Conservation (phyloP, 768 basidiomycete genomes). For the Kwoniella mangroviensis region DNA sequence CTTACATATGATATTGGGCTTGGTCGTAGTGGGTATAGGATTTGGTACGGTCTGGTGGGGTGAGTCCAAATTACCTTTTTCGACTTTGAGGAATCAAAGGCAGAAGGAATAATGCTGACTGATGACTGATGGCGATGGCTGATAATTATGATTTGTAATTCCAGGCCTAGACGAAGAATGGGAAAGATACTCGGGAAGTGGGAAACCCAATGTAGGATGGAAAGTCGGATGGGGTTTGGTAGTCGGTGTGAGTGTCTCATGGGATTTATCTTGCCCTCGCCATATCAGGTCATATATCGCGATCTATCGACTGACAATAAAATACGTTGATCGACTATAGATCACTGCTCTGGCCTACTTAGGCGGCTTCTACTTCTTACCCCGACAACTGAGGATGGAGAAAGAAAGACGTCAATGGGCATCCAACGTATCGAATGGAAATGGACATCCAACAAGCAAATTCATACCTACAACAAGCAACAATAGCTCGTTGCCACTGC, state of each 20-base stretch:
- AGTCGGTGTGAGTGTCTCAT: constrained; percentile 32
- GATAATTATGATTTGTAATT: constrained; percentile 51
- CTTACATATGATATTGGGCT: constrained; percentile 65
- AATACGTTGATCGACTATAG: not conserved
- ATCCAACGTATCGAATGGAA: not conserved
- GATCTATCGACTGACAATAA: too few species aligned
- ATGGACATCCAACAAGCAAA: not conserved
- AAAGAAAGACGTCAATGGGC: constrained; percentile 18
- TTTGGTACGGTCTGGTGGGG: constrained; percentile 43
- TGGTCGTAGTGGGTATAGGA: constrained; percentile 63
- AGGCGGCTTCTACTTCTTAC: constrained; percentile 24
- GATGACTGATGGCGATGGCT: too few species aligned
- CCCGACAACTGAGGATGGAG: constrained; percentile 24
- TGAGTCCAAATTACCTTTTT: constrained; percentile 47
- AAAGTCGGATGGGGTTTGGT: constrained; percentile 45
- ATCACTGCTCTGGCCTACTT: constrained; percentile 22
- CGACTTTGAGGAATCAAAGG: too few species aligned
- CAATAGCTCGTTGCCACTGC: not conserved
- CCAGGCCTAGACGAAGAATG: constrained; percentile 61
- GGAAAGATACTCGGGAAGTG: constrained; percentile 62
- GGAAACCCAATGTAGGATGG: constrained; percentile 47
- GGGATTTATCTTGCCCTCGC: too few species aligned
- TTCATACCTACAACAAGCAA: not conserved
- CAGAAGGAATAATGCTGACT: too few species aligned
- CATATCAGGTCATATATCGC: too few species aligned